Percentiles rank a stretch among this genome's conserved stretches.
Conservation (phyloP, 2,329 filamentous ascomycete genomes). For the Apiospora kogelbergensis region DNA sequence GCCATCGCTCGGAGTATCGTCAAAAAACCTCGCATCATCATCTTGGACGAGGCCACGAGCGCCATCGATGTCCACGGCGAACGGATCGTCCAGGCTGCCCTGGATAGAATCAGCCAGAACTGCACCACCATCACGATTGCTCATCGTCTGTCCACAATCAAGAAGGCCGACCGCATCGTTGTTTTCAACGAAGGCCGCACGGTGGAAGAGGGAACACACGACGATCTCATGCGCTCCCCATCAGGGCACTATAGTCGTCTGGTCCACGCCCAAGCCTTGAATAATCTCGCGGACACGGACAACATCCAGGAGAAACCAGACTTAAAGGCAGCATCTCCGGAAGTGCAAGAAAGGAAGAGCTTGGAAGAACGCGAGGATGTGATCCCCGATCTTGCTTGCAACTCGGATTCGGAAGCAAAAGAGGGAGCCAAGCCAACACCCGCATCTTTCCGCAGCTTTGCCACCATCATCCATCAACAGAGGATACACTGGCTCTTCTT, state of each 20-base stretch:
- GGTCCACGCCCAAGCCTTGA: slow-evolving; percentile 20
- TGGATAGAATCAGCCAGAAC: slow-evolving; percentile 58
- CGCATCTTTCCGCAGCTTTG: not conserved
- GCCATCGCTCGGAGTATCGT: slow-evolving; percentile 67
- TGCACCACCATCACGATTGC: slow-evolving; percentile 56
- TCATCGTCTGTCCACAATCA: slow-evolving; percentile 27
- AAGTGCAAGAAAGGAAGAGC: fast-evolving
- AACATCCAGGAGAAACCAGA: not conserved
- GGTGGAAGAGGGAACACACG: slow-evolving; percentile 53
- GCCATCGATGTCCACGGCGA: slow-evolving; percentile 56
- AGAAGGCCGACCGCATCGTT: slow-evolving; percentile 52
- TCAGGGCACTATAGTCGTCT: slow-evolving; percentile 53
- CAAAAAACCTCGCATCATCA: slow-evolving; percentile 67
- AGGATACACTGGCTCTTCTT: slow-evolving; percentile 47
- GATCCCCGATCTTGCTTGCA: slow-evolving; percentile 7
- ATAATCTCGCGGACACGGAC: not conserved
- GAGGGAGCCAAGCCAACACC: slow-evolving; percentile 3
- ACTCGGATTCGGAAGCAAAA: slow-evolving; percentile 31
- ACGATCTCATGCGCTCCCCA: slow-evolving; percentile 68
- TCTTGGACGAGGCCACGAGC: slow-evolving; percentile 71
- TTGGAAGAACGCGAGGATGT: not conserved
- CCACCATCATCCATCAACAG: slow-evolving; percentile 32
- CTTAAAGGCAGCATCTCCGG: too few species aligned
- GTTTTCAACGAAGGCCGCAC: slow-evolving; percentile 55
- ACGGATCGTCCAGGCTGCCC: slow-evolving; percentile 59